Evolutionary conservation across 352 stramenopile species (phyloP).

Genomic region (Pythium chondricola): DNA sequence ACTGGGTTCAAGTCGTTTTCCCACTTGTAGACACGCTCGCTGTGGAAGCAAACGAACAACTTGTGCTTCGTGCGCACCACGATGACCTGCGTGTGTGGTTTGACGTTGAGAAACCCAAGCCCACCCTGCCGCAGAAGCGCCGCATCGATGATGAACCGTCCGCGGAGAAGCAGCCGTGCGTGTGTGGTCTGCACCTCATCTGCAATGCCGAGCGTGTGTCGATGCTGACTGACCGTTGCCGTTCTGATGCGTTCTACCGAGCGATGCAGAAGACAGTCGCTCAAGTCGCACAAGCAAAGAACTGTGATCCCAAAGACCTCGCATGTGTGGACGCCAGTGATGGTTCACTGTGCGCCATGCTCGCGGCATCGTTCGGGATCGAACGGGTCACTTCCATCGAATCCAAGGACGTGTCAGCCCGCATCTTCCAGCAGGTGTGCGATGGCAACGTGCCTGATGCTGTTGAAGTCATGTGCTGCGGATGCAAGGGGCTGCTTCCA

Average conservation of each 20-base stretch:
- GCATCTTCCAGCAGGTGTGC: slow-evolving; percentile 70
- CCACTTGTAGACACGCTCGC: slow-evolving; percentile 33
- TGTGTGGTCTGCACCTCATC: slow-evolving; percentile 68
- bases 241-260: slow-evolving; percentile 27
- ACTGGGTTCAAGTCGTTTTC: slow-evolving; percentile 79
- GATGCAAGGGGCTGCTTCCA: slow-evolving; percentile 52
- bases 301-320: slow-evolving; percentile 20
- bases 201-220: slow-evolving; percentile 74
- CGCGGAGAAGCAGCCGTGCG: slow-evolving; percentile 50
- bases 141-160: not conserved
- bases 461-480: slow-evolving; percentile 53
- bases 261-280: slow-evolving; percentile 35
- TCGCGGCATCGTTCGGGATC: slow-evolving; percentile 45
- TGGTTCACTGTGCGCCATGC: slow-evolving; percentile 54
- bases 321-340: slow-evolving; percentile 73
- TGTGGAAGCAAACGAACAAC: slow-evolving; percentile 13
- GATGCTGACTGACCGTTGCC: slow-evolving; percentile 54
- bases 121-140: slow-evolving; percentile 27
- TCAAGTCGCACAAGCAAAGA: slow-evolving; percentile 13
- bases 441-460: slow-evolving; percentile 35
- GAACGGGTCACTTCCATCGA: slow-evolving; percentile 63
- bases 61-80: slow-evolving; percentile 53
- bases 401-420: slow-evolving; percentile 73
- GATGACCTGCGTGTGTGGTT: slow-evolving; percentile 82
- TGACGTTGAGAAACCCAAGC: slow-evolving; percentile 30